Conservation (phyloP, 768 basidiomycete genomes). For the Pleurotus pulmonarius region DNA sequence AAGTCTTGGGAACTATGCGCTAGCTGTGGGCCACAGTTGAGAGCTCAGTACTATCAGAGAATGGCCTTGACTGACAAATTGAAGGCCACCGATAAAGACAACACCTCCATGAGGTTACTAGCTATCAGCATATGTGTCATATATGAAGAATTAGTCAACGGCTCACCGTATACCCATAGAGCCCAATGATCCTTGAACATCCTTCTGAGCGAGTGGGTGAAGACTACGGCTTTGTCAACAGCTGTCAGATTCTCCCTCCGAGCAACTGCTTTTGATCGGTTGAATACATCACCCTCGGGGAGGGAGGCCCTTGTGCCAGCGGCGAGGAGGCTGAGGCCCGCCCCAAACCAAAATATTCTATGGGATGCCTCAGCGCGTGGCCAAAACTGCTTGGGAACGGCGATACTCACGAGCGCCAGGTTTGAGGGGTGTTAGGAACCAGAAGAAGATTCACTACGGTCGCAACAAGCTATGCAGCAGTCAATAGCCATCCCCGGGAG, state of each 20-base stretch:
- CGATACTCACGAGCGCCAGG: conserved; percentile 11
- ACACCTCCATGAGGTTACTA: conserved; percentile 4
- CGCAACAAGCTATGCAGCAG: conserved; percentile 7
- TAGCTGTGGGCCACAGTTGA: conserved; percentile 5
- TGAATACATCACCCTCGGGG: conserved; percentile 58
- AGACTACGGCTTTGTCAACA: conserved; percentile 40
- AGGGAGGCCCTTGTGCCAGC: conserved; percentile 48
- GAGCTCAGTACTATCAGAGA: background rate
- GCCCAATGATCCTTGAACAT: conserved; percentile 65
- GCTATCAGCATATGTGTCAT: background rate
- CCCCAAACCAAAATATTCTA: conserved; percentile 54
- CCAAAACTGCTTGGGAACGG: background rate
- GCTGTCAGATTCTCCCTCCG: conserved; percentile 23
- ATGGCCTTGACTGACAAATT: conserved; percentile 9
- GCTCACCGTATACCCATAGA: conserved; percentile 45
- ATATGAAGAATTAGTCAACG: background rate
- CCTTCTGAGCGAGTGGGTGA: conserved; percentile 47
- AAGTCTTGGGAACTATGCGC: conserved; percentile 31
- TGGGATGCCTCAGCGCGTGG: background rate
- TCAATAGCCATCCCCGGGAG: background rate
- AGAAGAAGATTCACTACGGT: conserved; percentile 13
- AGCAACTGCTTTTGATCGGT: conserved; percentile 28
- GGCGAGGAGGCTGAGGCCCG: conserved; percentile 47
- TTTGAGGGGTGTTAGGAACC: conserved; percentile 16
- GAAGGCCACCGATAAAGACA: conserved; percentile 9